Evolutionary conservation across 73 alveolate genomes (phyloP), one percentile per base, ranked within the genome.

Genomic region (Paramecium tetraurelia): DNA sequence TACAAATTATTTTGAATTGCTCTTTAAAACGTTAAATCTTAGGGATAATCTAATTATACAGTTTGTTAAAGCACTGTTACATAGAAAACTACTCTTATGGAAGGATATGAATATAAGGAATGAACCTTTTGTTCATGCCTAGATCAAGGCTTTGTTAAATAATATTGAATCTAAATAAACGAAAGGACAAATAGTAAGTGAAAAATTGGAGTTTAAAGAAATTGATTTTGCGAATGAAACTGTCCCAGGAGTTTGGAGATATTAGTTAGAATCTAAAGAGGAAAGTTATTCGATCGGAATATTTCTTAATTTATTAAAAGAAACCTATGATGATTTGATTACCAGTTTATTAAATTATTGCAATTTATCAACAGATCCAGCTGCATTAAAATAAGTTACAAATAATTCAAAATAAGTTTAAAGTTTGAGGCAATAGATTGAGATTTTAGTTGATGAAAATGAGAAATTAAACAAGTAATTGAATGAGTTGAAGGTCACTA

Each of bases 1-100:
- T 0, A 41, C 70, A 27, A 80, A 80, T 80, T 80, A 80, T 80
- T 44, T 80, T 80, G 90, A 80, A 80, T 46, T 80, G 33, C 63
- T 80, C 11, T 80, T 80, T 35, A 40, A 80, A 44, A 80, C 57
- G 0, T 63, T 80, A 41, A 80, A 80, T 48, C 21, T 44, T 14
- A 80, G 90, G 31, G 90, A 80, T 22, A 41, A 80, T 24, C 31
- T 80, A 46, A 80, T 80, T 8, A 80, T 24, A 9, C 21, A 80
- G 16, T 40, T 80, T 31, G 11, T 80, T 20, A 80, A 80, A 80
- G 24, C 57, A 20, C 14, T 80, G 11, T 22, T 80, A 40, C 90
- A 80, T 46, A 4, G 90, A 44, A 80, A 80, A 80, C 36, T 80
- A 16, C 46, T 80, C 70, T 35, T 80, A 27, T 80, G 70, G 70